Evolutionary conservation across 1,284 basidiomycete species (phyloP), one percentile per base, ranked within the genome.

Genomic region (Tranzscheliella williamsii): DNA sequence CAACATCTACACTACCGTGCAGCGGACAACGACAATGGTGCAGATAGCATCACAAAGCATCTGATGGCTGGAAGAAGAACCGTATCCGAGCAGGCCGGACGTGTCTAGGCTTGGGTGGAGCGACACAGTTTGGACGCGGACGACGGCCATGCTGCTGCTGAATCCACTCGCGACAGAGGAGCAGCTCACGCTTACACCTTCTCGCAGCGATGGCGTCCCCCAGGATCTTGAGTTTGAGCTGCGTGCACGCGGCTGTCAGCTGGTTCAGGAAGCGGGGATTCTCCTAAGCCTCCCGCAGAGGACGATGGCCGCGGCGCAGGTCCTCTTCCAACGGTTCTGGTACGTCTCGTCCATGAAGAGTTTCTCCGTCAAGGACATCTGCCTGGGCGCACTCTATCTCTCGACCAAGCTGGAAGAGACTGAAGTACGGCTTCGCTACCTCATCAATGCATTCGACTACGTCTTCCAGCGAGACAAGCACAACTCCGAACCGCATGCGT

Each of bases 371-470:
- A 87, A 86, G 30, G 91, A 97, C 74, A 84, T 95, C 40, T 88
- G 87, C 12, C 91, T 95, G 84, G 92, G 92, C 11, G 86, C 90
- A 0, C 83, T 99, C 13, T 95, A 93, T 75, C 85, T 99, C 38
- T 89, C 92, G 0, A 92, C 92, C 1, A 99, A 99, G 78, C 84
- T 98, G 12, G 90, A 95, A 79, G 94, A 99, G 80, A 91, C 89
- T 54, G 88, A 91, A 0, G 78, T 94, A 7, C 84, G 91, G 12
- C 88, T 97, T 78, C 85, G 94, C 22, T 91, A 97, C 75, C 84
- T 98, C 54, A 87, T 97, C 79, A 97, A 97, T 77, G 86, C 90
- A 35, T 97, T 90, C 79, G 89, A 96, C 79, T 85, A 90, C 42
- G 83, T 97, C 42, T 15, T 57, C 15, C 41, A 53, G 31, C 21